Conservation (phyloP, 495 filamentous ascomycete genomes). For the Achaetomiella virescens region DNA sequence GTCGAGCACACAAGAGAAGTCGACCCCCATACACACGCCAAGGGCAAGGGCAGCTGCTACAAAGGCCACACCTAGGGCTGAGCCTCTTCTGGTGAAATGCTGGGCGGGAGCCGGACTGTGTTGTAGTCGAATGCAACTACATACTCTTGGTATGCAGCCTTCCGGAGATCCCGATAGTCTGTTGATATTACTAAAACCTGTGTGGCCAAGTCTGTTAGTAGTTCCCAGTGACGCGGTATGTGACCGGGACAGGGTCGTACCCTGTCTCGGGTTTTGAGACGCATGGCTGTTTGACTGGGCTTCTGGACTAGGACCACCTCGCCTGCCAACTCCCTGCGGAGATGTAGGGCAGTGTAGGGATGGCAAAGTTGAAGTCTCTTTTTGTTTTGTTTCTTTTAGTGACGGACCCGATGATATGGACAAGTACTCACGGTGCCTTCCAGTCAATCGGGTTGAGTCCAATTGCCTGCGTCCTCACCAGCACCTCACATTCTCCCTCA, state of each 20-base stretch:
- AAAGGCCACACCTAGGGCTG: slow-evolving; percentile 59
- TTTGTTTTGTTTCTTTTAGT: neutral
- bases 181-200: slow-evolving; percentile 57
- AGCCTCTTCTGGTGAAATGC: slow-evolving; percentile 43
- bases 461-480: slow-evolving; percentile 52
- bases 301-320: slow-evolving; percentile 50
- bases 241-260: slow-evolving; percentile 23
- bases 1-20: slow-evolving; percentile 41
- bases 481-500: slow-evolving; percentile 41
- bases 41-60: slow-evolving; percentile 53
- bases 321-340: slow-evolving; percentile 58
- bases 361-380: slow-evolving; percentile 60
- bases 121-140: slow-evolving; percentile 58
- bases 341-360: slow-evolving; percentile 59
- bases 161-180: slow-evolving; percentile 64
- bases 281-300: slow-evolving; percentile 33
- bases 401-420: neutral
- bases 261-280: slow-evolving; percentile 48
- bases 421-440: slow-evolving; percentile 56
- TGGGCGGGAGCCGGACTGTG: slow-evolving; percentile 50
- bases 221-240: neutral
- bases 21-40: slow-evolving; percentile 55
- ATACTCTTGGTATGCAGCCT: slow-evolving; percentile 65
- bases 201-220: neutral
- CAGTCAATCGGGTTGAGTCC: slow-evolving; percentile 69